These are phyloP conservation scores for Rhynchospora tenuis DNA, from an alignment of 176 grass and related monocot species.

Conservation along the genomic window DNA sequence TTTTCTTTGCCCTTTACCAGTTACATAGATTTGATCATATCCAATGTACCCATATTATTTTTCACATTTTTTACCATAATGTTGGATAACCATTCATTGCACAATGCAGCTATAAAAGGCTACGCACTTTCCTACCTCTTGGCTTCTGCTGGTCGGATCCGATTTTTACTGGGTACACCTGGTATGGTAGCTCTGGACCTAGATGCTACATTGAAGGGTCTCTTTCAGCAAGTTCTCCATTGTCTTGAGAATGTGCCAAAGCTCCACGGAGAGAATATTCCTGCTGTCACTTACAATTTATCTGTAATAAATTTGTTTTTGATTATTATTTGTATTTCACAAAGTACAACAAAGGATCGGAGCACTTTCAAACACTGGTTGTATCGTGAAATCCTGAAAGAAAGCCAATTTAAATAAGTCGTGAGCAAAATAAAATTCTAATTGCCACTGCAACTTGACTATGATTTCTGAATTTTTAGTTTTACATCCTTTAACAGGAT, in stretches of 20 bases:
- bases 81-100: background rate
- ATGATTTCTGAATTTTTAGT: background rate
- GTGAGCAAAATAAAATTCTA: background rate
- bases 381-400: background rate
- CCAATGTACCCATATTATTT: background rate
- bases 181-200: slow-evolving; percentile 98
- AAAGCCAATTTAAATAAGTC: background rate
- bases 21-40: too few species aligned
- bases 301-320: slow-evolving; percentile 41
- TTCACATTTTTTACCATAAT: slow-evolving; percentile 10
- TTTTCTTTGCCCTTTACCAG: background rate
- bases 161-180: slow-evolving; percentile 95
- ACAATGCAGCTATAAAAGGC: slow-evolving; percentile 85
- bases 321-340: background rate
- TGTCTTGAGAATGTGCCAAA: slow-evolving; percentile 90
- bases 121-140: slow-evolving; percentile 93
- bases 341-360: background rate
- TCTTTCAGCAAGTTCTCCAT: slow-evolving; percentile 97
- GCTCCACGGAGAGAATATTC: slow-evolving; percentile 69
- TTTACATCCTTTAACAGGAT: slow-evolving; percentile 46
- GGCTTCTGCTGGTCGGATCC: slow-evolving; percentile 81
- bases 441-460: background rate
- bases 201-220: slow-evolving; percentile 73
- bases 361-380: background rate
- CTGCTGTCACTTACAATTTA: slow-evolving; percentile 66